Base-by-base conservation (phyloP, 768 basidiomycete genomes). In the Tylopilus sp. region DNA sequence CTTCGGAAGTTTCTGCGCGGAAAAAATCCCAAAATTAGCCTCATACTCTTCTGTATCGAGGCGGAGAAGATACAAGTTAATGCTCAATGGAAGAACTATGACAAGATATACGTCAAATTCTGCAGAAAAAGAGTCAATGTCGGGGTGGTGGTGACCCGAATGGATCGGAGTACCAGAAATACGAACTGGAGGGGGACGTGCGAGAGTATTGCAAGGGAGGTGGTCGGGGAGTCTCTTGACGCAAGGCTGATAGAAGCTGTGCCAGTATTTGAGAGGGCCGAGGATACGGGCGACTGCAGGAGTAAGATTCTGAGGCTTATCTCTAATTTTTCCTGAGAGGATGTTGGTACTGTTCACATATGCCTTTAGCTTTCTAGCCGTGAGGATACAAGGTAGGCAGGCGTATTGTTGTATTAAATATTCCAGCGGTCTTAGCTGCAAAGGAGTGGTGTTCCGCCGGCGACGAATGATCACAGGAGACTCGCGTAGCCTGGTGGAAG, bases 141-240 rank as follows among this genome's bases (percentile, higher is more conserved):
- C 11, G 60, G 34, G 16, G 56, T 62, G 40, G 50, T 58, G 21
- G 60, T 62, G 14, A 61, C 56, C 25, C 50, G 37, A 37, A 41
- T 56, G 54, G 50, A 50, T 43, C 2, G 0, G 48, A 7, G 29
- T 25, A 55, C 26, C n/a, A 14, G 33, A 37, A 25, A 24, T 4
- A 48, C 31, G 13, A 28, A 42, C 8, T 60, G 54, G 59, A 49
- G 3, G 31, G 17, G 1, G 10, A 43, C 25, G 1, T 56, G 54
- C 31, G 43, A 44, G 11, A 7, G 9, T 4, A 52, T 30, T 43
- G 43, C 19, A 24, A 48, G 4, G 30, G 37, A 41, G 3, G 49
- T 45, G 13, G 14, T 45, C 6, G 54, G 51, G 40, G 46, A 36
- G 24, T 41, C 34, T 37, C 50, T 30, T 19, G 50, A 55, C 10